Conservation (phyloP, 1,139 yeast genomes). For the Sugiyamaella sp. region DNA sequence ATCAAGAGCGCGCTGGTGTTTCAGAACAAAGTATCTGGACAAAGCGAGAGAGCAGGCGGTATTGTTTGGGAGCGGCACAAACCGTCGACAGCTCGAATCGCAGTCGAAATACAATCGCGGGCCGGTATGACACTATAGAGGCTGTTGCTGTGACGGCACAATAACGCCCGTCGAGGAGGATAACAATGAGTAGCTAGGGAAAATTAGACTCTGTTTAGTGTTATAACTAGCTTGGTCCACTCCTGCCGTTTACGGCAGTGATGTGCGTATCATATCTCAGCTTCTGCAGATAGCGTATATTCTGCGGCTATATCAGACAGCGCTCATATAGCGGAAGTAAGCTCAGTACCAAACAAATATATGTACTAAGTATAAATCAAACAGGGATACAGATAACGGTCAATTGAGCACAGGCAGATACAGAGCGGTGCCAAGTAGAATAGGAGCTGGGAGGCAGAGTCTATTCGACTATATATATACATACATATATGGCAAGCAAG, state of each 20-base stretch:
- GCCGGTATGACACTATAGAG: too few relatives aligned
- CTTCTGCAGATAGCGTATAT: not conserved
- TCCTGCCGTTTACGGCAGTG: slow-evolving; percentile 2
- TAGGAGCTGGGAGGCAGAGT: too few relatives aligned
- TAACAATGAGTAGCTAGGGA: not conserved
- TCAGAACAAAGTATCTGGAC: not conserved
- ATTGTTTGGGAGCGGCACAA: too few relatives aligned
- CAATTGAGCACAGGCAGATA: too few relatives aligned
- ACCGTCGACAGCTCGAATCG: not conserved
- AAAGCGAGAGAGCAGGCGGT: not conserved
- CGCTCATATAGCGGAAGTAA: too few relatives aligned
- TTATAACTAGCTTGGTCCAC: not conserved
- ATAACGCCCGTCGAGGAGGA: not conserved
- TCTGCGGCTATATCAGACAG: not conserved
- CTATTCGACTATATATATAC: too few relatives aligned
- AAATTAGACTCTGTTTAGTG: not conserved
- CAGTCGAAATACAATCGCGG: not conserved
- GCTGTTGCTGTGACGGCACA: too few relatives aligned
- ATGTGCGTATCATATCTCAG: not conserved
- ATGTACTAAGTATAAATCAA: too few relatives aligned
- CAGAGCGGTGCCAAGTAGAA: too few relatives aligned
- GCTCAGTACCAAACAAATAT: too few relatives aligned
- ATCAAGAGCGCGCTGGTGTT: not conserved
- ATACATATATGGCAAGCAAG: too few relatives aligned
- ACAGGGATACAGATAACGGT: too few relatives aligned